These are phyloP conservation scores for Vinca minor DNA, from an alignment of 257 asterid species.

Conservation along the genomic window DNA sequence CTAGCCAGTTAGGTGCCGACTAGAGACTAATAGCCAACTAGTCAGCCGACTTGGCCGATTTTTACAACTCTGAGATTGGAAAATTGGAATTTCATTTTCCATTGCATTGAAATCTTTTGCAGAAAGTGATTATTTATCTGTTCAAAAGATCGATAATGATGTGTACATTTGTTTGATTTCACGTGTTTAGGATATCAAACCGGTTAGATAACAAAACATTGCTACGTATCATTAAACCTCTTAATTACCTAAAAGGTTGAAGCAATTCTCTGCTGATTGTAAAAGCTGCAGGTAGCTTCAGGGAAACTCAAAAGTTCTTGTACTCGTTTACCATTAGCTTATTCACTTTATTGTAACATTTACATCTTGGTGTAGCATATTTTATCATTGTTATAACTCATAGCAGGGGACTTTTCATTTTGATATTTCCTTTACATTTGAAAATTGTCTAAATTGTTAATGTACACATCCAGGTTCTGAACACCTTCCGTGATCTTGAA, in stretches of 20 bases:
- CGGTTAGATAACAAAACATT: not conserved
- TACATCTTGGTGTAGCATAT: not conserved
- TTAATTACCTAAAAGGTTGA: not conserved
- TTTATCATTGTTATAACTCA: not conserved
- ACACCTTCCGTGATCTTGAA: constrained; percentile 71
- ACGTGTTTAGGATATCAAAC: not conserved
- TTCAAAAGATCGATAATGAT: not conserved
- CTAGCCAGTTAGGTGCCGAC: too few species aligned
- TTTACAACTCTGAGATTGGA: too few species aligned
- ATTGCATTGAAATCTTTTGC: constrained; percentile 1
- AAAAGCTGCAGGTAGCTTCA: not conserved
- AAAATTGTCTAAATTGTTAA: constrained; percentile 1
- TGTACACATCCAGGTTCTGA: constrained; percentile 51
- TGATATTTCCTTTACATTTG: not conserved
- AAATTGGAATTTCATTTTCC: not conserved
- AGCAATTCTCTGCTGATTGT: not conserved
- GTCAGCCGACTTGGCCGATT: too few species aligned
- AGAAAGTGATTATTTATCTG: too few species aligned
- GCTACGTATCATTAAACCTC: not conserved
- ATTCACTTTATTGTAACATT: not conserved
- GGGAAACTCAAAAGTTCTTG: not conserved
- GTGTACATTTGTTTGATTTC: not conserved
- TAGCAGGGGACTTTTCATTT: not conserved
- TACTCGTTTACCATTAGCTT: not conserved
- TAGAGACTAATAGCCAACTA: too few species aligned